phyloP scores from a whole-genome alignment of 768 basidiomycete species.

The Boletus subcaerulescens region DNA sequence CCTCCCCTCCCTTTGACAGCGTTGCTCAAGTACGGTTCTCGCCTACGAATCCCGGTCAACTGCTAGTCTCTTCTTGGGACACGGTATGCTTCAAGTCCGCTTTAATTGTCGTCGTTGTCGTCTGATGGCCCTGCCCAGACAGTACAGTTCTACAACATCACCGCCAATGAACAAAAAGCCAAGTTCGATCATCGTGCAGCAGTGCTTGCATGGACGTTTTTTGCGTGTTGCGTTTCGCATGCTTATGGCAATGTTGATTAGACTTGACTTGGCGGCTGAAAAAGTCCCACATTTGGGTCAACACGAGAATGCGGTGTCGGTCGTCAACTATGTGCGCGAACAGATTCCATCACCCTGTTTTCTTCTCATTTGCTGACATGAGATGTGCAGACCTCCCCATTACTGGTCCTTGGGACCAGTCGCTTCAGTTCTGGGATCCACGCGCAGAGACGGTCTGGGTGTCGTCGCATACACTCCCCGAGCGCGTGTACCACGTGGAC shows the following conservation, averaged over 20 bases:
- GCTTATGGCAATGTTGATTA: background rate
- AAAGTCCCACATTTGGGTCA: conserved; percentile 72
- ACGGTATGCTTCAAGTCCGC: conserved; percentile 40
- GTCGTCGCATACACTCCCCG: conserved; percentile 63
- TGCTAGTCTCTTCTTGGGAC: conserved; percentile 91
- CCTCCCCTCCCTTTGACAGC: conserved; percentile 80
- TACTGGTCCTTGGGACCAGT: conserved; percentile 90
- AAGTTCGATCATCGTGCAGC: conserved; percentile 92
- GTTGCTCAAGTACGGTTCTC: conserved; percentile 81
- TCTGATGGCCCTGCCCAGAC: conserved; percentile 44
- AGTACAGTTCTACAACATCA: conserved; percentile 53
- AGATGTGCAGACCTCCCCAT: conserved; percentile 57
- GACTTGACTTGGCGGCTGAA: conserved; percentile 75
- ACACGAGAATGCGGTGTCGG: conserved; percentile 77
- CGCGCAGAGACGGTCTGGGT: conserved; percentile 56
- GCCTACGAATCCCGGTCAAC: conserved; percentile 69
- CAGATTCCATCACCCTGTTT: conserved; percentile 26
- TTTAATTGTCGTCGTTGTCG: conserved; percentile 17
- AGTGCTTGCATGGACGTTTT: conserved; percentile 78
- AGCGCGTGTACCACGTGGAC: conserved; percentile 87
- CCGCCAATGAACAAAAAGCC: conserved; percentile 59
- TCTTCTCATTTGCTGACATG: background rate
- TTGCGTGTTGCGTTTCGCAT: no score
- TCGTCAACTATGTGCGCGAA: conserved; percentile 66
- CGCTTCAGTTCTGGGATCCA: no score